Base-by-base conservation (phyloP, 2,329 filamentous ascomycete genomes). In the Fusarium oligoseptatum region DNA sequence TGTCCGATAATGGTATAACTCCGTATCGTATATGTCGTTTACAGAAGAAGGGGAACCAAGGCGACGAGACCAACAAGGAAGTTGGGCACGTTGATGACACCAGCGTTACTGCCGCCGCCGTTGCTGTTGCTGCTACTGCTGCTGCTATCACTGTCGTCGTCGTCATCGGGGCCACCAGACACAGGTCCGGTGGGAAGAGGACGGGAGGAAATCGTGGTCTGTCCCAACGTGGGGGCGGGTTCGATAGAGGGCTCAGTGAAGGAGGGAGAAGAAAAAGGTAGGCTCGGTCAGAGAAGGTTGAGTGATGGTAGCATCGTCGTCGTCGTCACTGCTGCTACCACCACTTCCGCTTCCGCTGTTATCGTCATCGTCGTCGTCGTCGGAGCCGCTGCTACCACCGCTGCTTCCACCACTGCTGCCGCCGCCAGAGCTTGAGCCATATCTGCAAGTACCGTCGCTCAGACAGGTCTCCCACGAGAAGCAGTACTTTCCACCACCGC, bases 401-500 rank as follows among this genome's bases (percentile, higher is more conserved):
- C 66, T 22, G 14, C 70, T 56, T 7, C 55, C 34, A 24, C 55
- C 55, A 39, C 48, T 11, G 24, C 48, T 14, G 4, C 56, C 45
- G 6, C 34, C 55, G 8, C 34, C 55, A 17, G 52, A 50, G 37
- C 65, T 55, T 4, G 71, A 68, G 32, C 66, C 17, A 7, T 68
- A 74, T 29, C 62, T 65, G 39, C 75, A 76, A n/a, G 65, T 77
- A 14, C 70, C 73, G 1, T 68, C 71, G 14, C 48, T 60, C 3
- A 67, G 39, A 36, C 81, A 83, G 64, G 73, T 76, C 34, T 77
- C 62, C 74, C 74, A 0, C n/a, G 72, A 77, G 61, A 66, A 72
- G 65, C 83, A 84, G 70, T 83, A 84, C 17, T 79, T 77, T 22
- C 72, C 70, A 4, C 68, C 66, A 6, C 58, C 37, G 24, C 80